These are phyloP conservation scores for Microdochium nivale DNA, from an alignment of 2,329 filamentous ascomycete species.

Conservation along the genomic window DNA sequence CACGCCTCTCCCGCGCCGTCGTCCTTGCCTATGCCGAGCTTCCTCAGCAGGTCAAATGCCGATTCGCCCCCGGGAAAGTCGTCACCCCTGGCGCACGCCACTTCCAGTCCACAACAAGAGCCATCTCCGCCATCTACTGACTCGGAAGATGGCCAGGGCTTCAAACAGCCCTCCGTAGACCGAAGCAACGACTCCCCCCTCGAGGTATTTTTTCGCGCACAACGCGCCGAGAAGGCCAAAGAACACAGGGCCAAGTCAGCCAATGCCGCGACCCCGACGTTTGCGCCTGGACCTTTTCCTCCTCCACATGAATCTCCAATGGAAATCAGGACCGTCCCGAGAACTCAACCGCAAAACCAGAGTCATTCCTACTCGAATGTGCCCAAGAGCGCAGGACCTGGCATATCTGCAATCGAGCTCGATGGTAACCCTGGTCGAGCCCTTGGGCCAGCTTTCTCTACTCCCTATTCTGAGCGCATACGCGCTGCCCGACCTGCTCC, in stretches of 20 bases:
- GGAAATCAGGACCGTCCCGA: constrained; percentile 20
- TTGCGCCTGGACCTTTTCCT: constrained; percentile 36
- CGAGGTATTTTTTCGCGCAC: constrained; percentile 84
- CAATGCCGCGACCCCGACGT: constrained; percentile 26
- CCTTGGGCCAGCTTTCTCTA: constrained; percentile 61
- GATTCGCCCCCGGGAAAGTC: constrained; percentile 45
- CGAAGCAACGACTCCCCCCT: constrained; percentile 61
- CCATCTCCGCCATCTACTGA: constrained; percentile 45
- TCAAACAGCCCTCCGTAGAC: constrained; percentile 22
- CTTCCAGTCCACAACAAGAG: constrained; percentile 30
- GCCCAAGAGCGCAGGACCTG: constrained; percentile 37
- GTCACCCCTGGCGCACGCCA: constrained; percentile 40
- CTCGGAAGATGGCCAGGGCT: constrained; percentile 38
- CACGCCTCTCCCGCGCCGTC: constrained; percentile 91
- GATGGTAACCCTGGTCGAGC: constrained; percentile 47
- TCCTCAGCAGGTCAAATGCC: constrained; percentile 60
- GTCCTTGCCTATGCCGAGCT: constrained; percentile 27
- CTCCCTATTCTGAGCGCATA: constrained; percentile 54
- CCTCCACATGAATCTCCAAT: constrained; percentile 34
- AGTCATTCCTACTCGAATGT: constrained; percentile 19
- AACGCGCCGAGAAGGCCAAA: constrained; percentile 66
- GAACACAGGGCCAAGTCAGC: constrained; percentile 44
- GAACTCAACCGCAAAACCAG: constrained; percentile 22
- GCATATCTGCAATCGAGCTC: constrained; percentile 61
- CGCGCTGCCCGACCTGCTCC: constrained; percentile 35